Evolutionary conservation across 1,139 yeast species (phyloP), one percentile per base, ranked within the genome.

Genomic region (Pichia cactophila): DNA sequence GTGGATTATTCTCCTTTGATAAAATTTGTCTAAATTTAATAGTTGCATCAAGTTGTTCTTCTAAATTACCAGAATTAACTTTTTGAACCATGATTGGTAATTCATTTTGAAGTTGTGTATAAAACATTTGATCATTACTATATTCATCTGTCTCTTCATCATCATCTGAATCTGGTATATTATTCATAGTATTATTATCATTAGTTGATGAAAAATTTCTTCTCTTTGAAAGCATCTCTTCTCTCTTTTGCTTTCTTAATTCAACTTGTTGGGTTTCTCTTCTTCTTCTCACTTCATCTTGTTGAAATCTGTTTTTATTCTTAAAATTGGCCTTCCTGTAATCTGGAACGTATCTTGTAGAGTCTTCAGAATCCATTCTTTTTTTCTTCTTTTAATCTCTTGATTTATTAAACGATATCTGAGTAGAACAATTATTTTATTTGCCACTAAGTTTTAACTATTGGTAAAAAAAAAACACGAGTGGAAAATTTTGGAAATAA

Each of bases 261-360:
- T 90, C 98, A 56, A 94, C 95, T 70, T 90, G 97, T 64, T 92
- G 97, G 55, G 87, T 95, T 68, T 92, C 98, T 69, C 98, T 85
- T 69, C 98, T 85, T 69, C 97, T 89, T 71, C 98, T 86, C 61
- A 92, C 81, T 73, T 92, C 98, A 68, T 92, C 98, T 55, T 90
- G 88, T 64, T 86, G 86, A 68, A 94, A 94, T 65, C 95, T 81
- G 56, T 95, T 90, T 67, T 90, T 87, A 74, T 92, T 92, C 69
- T 94, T 92, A 74, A 87, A 92, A 66, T 86, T 88, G 46, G 97
- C 89, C 70, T 97, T 88, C 70, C 98, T 88, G 69, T 92, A 94
- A 69, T 92, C 98, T 45, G 98, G 97, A 53, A 92, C 87, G 69
- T 87, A 92, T 71, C 92, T 83, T 61, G 95, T 81, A 46, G 92